These are phyloP conservation scores for Barnettozyma populi DNA, from an alignment of 805 yeast genomes.

Conservation along the genomic window DNA sequence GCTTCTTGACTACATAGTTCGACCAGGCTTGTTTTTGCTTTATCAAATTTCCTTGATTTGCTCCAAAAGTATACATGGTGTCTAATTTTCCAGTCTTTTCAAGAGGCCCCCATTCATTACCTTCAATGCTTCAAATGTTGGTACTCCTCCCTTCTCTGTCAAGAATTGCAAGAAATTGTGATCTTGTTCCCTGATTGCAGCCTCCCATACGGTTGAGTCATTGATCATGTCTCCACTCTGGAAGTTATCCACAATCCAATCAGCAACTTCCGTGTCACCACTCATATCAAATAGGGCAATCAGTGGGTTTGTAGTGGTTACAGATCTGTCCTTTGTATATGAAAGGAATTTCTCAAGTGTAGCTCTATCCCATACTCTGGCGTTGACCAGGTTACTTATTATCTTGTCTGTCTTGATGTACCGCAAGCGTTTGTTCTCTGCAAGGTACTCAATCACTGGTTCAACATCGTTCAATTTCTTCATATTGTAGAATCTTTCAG, in stretches of 20 bases:
- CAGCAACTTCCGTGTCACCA: slow-evolving; percentile 5
- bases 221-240: slow-evolving; percentile 6
- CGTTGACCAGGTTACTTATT: slow-evolving; percentile 8
- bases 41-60: too few relatives aligned
- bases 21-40: too few relatives aligned
- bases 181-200: slow-evolving; percentile 8
- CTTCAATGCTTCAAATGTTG: slow-evolving; percentile 16
- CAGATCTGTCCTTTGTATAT: slow-evolving; percentile 6
- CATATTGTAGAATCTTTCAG: slow-evolving; percentile 13
- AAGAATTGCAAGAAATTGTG: slow-evolving; percentile 11
- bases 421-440: slow-evolving; percentile 3
- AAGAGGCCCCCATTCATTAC: slow-evolving; percentile 1
- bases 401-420: slow-evolving; percentile 9
- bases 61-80: too few relatives aligned
- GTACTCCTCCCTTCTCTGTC: slow-evolving; percentile 19
- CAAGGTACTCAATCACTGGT: slow-evolving; percentile 1
- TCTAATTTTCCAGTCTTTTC: too few relatives aligned
- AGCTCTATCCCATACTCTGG: neutral
- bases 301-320: slow-evolving; percentile 13
- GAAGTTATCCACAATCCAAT: slow-evolving; percentile 17
- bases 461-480: neutral
- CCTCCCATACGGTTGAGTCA: slow-evolving; percentile 20
- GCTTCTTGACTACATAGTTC: too few relatives aligned
- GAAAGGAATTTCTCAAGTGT: slow-evolving; percentile 5
- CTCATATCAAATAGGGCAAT: slow-evolving; percentile 11